phyloP scores from a whole-genome alignment of 2,329 filamentous ascomycete genomes.

The Calonectria hongkongensis region DNA sequence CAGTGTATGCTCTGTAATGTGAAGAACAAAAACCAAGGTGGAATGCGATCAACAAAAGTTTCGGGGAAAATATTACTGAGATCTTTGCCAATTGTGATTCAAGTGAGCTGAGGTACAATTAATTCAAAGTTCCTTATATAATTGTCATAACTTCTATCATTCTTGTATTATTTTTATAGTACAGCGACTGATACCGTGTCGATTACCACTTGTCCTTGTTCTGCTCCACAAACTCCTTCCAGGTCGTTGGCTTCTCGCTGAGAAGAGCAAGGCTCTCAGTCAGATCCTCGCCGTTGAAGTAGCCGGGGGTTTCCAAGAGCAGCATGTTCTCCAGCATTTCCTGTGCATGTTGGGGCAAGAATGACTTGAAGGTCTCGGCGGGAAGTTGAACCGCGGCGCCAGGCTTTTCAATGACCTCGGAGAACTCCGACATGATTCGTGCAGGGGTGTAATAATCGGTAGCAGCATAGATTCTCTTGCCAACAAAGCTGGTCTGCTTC shows the following conservation, averaged over 20 bases:
- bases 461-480: constrained; percentile 61
- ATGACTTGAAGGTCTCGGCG: constrained; percentile 60
- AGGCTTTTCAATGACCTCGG: constrained; percentile 58
- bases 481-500: constrained; percentile 53
- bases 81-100: too few species aligned
- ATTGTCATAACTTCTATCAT: neutral
- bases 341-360: constrained; percentile 55
- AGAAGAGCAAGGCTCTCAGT: constrained; percentile 58
- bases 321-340: constrained; percentile 66
- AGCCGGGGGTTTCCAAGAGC: constrained; percentile 64
- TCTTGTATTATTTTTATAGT: neutral
- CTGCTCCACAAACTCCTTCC: constrained; percentile 60
- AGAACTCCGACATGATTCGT: constrained; percentile 58
- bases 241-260: constrained; percentile 60
- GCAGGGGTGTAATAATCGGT: constrained; percentile 59
- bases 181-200: neutral
- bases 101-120: neutral
- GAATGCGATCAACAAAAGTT: too few species aligned
- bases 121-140: neutral
- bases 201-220: constrained; percentile 56
- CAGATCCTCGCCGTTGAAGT: constrained; percentile 61
- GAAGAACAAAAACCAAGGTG: too few species aligned
- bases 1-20: too few species aligned
- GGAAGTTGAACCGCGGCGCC: constrained; percentile 56
- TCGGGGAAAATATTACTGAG: too few species aligned